Evolutionary conservation across 345 rosid genomes (phyloP).

Genomic region (Raphanus raphanistrum): DNA sequence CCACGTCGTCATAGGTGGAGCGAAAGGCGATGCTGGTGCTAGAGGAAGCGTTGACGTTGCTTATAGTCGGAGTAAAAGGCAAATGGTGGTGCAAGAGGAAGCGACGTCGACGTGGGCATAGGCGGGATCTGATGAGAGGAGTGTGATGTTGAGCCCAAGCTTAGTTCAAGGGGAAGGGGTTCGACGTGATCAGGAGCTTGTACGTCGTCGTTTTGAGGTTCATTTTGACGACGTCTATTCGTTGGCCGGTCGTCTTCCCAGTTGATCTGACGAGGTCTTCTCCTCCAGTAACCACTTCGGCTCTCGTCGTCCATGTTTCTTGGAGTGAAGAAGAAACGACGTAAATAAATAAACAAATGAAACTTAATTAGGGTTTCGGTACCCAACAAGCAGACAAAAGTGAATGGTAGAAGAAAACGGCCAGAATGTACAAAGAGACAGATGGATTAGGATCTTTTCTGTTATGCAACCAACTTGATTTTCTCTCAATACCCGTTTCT

Average conservation of each 20-base stretch:
- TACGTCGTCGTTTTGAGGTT: slow-evolving; percentile 2
- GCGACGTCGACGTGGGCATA: background rate
- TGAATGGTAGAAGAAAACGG: slow-evolving; percentile 2
- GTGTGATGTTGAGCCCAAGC: slow-evolving; percentile 1
- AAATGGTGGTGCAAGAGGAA: background rate
- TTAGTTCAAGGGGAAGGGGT: slow-evolving; percentile 7
- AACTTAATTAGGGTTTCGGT: slow-evolving; percentile 6
- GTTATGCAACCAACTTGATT: background rate
- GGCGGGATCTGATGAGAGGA: slow-evolving; percentile 18
- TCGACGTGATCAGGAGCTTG: background rate
- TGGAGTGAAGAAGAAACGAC: background rate
- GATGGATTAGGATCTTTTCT: background rate
- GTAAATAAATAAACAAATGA: background rate
- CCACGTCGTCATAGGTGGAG: background rate
- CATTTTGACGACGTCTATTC: background rate
- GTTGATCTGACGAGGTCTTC: background rate
- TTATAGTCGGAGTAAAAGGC: background rate
- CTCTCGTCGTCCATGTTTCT: background rate
- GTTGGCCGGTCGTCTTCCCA: background rate
- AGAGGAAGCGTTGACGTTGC: background rate
- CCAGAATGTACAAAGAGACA: slow-evolving; percentile 4
- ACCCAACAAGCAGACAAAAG: slow-evolving; percentile 14
- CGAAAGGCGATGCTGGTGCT: background rate
- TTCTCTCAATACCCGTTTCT: slow-evolving; percentile 5
- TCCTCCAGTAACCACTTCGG: background rate